Evolutionary conservation across 148 eudicot species (phyloP).

Genomic region (Arbutus unedo): DNA sequence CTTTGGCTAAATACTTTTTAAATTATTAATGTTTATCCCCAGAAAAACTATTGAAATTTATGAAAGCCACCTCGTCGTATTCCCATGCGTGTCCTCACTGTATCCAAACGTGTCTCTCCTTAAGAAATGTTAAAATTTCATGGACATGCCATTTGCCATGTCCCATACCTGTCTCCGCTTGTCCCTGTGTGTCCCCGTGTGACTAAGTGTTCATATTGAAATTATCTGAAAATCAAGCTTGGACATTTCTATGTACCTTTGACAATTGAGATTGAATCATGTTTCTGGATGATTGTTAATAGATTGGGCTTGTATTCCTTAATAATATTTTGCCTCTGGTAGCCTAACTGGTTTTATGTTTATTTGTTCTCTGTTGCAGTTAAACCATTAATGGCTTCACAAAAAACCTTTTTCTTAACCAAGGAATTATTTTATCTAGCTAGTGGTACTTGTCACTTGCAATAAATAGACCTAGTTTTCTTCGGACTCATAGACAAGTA

Average conservation of each 20-base stretch:
- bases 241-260: neutral
- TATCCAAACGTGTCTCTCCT: too few species aligned
- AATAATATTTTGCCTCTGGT: neutral
- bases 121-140: too few species aligned
- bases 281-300: neutral
- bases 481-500: conserved; percentile 6
- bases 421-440: neutral
- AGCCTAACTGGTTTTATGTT: neutral
- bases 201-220: neutral
- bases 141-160: too few species aligned
- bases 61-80: too few species aligned
- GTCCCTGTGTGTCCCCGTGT: too few species aligned
- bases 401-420: neutral
- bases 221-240: neutral
- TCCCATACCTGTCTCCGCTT: too few species aligned
- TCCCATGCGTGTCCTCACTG: too few species aligned
- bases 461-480: neutral
- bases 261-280: neutral
- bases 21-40: too few species aligned
- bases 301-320: neutral
- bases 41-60: too few species aligned
- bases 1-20: too few species aligned
- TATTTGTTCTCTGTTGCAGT: neutral
- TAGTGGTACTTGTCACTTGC: neutral
- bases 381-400: neutral